Conservation (phyloP, 2,329 filamentous ascomycete genomes). For the Alternaria gansuensis region DNA sequence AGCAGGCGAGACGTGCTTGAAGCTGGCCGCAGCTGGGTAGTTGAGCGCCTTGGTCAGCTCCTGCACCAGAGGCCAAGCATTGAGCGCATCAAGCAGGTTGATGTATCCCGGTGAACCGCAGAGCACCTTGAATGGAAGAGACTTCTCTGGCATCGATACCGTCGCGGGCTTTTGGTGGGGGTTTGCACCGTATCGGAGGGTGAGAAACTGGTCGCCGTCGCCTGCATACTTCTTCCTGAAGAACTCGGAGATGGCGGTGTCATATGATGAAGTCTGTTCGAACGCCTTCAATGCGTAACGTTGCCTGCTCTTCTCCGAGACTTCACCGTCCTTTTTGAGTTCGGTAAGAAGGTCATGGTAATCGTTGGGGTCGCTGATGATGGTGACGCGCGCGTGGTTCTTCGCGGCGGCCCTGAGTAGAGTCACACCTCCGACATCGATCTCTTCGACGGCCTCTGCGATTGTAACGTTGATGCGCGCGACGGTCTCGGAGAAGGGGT, state of each 20-base stretch:
- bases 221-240: conserved; percentile 97
- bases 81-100: conserved; percentile 94
- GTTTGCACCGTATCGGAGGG: conserved; percentile 94
- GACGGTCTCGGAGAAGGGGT: conserved; percentile 98
- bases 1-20: conserved; percentile 97
- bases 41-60: conserved; percentile 90
- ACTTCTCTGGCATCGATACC: conserved; percentile 75
- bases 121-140: conserved; percentile 94
- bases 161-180: conserved; percentile 97
- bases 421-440: conserved; percentile 95
- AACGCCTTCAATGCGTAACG: conserved; percentile 96
- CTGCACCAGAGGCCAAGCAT: conserved; percentile 96
- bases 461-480: conserved; percentile 97
- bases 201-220: conserved; percentile 80
- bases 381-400: conserved; percentile 95
- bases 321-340: conserved; percentile 83
- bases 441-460: conserved; percentile 96
- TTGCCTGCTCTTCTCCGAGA: conserved; percentile 85
- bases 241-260: conserved; percentile 92
- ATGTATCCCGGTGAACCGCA: conserved; percentile 92
- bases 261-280: conserved; percentile 97
- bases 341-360: conserved; percentile 94
- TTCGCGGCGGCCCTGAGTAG: conserved; percentile 96
- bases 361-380: conserved; percentile 91
- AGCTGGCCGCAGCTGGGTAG: conserved; percentile 91